Evolutionary conservation across 495 filamentous ascomycete genomes (phyloP).

Genomic region (Talaromyces proteolyticus): DNA sequence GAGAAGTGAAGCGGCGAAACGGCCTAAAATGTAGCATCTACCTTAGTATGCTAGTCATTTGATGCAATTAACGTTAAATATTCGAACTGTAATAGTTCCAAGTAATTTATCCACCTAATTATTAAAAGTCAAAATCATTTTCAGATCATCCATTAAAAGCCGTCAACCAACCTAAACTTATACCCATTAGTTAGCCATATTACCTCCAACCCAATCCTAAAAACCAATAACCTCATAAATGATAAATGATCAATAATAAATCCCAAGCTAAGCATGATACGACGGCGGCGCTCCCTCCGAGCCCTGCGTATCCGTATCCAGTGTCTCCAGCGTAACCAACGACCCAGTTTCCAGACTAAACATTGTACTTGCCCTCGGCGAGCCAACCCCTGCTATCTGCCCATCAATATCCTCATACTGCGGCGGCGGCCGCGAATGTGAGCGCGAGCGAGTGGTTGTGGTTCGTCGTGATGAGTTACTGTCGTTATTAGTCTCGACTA

Average conservation of each 20-base stretch:
- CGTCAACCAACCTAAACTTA: too few species aligned
- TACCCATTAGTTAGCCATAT: neutral
- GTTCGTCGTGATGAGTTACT: neutral
- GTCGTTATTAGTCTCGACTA: constrained; percentile 9
- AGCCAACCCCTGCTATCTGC: constrained; percentile 12
- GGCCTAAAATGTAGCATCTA: constrained; percentile 26
- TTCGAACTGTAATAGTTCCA: too few species aligned
- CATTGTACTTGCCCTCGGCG: constrained; percentile 12
- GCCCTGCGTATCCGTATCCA: constrained; percentile 8
- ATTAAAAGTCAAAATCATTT: too few species aligned
- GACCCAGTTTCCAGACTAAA: constrained; percentile 17
- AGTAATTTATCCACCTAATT: too few species aligned
- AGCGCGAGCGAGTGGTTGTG: constrained; percentile 2
- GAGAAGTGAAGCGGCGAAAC: constrained; percentile 21
- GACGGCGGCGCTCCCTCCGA: constrained; percentile 17
- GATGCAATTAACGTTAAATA: neutral
- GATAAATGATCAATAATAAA: neutral
- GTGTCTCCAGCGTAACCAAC: constrained; percentile 15
- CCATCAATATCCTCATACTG: neutral
- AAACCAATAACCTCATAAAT: too few species aligned
- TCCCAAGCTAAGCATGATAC: constrained; percentile 9
- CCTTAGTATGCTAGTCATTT: neutral
- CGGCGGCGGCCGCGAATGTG: constrained; percentile 1
- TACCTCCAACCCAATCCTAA: neutral
- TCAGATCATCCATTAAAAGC: neutral